Evolutionary conservation across 2,329 filamentous ascomycete species (phyloP).

Genomic region (Chaetomiaceae sp.): DNA sequence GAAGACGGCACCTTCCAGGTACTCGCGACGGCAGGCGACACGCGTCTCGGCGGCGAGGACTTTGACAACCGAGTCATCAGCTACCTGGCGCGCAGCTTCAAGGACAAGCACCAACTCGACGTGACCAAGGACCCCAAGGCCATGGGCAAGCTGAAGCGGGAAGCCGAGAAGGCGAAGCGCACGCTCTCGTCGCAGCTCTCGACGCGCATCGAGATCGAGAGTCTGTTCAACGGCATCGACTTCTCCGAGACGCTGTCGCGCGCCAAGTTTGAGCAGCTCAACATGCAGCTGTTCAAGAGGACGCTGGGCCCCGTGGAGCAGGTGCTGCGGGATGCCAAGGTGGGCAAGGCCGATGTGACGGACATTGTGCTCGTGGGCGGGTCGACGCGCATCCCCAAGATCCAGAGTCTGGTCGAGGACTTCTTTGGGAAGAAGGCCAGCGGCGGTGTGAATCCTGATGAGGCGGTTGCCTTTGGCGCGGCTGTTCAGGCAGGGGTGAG

Average conservation of each 20-base stretch:
- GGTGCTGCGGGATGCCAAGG: slow-evolving; percentile 94
- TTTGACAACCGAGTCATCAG: slow-evolving; percentile 97
- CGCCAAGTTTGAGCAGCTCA: slow-evolving; percentile 98
- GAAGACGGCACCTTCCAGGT: slow-evolving; percentile 92
- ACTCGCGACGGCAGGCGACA: slow-evolving; percentile 89
- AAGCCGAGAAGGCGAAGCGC: slow-evolving; percentile 99
- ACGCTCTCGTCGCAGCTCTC: slow-evolving; percentile 93
- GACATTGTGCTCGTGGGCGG: slow-evolving; percentile 98
- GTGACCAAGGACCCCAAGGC: slow-evolving; percentile 93
- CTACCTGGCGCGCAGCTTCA: slow-evolving; percentile 93
- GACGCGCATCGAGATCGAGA: slow-evolving; percentile 92
- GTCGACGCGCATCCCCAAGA: slow-evolving; percentile 98
- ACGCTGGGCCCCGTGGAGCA: slow-evolving; percentile 97
- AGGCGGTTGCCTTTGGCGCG: slow-evolving; percentile 96
- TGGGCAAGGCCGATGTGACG: slow-evolving; percentile 89
- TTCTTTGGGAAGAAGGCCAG: slow-evolving; percentile 97
- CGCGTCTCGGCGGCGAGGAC: slow-evolving; percentile 95
- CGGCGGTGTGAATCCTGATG: slow-evolving; percentile 99
- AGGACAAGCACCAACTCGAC: slow-evolving; percentile 89
- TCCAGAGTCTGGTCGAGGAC: slow-evolving; percentile 89
- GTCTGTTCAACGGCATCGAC: slow-evolving; percentile 91
- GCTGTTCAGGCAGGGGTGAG: slow-evolving; percentile 79
- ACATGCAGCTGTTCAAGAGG: slow-evolving; percentile 98
- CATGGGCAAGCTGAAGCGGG: slow-evolving; percentile 99
- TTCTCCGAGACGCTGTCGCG: slow-evolving; percentile 97